Base-by-base conservation (phyloP, 2,329 filamentous ascomycete genomes). In the Beauveria scarabaeidicola region DNA sequence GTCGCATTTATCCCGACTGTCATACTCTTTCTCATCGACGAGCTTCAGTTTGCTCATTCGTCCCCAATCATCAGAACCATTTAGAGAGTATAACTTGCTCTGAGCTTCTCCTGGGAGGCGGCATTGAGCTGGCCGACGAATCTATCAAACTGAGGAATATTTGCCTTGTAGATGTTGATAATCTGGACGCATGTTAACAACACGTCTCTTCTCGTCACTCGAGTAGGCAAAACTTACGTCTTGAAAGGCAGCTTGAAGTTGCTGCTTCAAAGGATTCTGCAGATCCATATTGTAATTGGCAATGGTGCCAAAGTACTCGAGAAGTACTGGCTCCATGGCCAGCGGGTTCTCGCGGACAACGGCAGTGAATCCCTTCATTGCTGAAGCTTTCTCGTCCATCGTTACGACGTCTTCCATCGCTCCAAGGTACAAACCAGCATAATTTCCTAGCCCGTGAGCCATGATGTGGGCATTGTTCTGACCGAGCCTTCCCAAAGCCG, bases 381-480 rank as follows among this genome's bases (percentile, higher is more conserved):
- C 93, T 27, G 92, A 92, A 1, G 89, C 91, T 76, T 99, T 99
- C 74, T 99, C 94, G 62, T 96, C 90, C 2, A 91, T 93, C 68
- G 90, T 87, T 56, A 91, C 88, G 36, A 97, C 88, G 63, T 91
- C 89, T 62, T 85, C 83, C 82, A 99, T 95, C 3, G 87, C 85
- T 55, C 78, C 80, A 58, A 99, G 75, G 76, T 97, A 97, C 40
- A 89, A 84, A 40, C 87, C 84, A 0, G 93, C 91, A 71, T 95
- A 96, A 36, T 83, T 87, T 19, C 83, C 81, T 43, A 99, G 82
- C 62, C 90, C 88, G 1, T 91, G 87, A 1, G 91, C 90, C 59
- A 99, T 78, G 56, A 86, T 78, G 52, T 90, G 85, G 9, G 88
- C 81, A 69, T 89, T 93, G 62, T 88, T 85, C 23, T 96, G 79